These are phyloP conservation scores for Hippophae tibetana DNA, from an alignment of 306 rosid species.

Conservation along the genomic window DNA sequence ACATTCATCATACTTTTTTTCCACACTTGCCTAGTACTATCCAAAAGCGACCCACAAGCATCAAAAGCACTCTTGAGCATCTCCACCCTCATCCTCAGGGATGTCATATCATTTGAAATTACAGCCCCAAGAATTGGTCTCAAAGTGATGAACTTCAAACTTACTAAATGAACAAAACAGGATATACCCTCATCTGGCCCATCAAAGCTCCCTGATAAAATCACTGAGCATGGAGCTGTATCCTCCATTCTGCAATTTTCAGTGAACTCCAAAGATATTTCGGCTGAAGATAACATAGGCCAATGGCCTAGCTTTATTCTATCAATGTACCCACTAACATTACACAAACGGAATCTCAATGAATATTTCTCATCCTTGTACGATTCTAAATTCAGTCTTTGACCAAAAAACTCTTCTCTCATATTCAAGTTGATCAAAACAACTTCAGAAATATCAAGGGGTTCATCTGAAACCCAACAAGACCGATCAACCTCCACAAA, in stretches of 20 bases:
- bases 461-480: slow-evolving; percentile 47
- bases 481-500: slow-evolving; percentile 66
- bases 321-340: slow-evolving; percentile 35
- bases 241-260: slow-evolving; percentile 25
- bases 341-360: slow-evolving; percentile 57
- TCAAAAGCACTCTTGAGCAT: slow-evolving; percentile 49
- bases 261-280: slow-evolving; percentile 58
- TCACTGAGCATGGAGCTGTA: slow-evolving; percentile 33
- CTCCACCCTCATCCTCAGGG: slow-evolving; percentile 72
- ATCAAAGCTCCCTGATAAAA: slow-evolving; percentile 71
- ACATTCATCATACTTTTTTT: slow-evolving; percentile 81
- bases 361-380: slow-evolving; percentile 32
- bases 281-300: slow-evolving; percentile 63
- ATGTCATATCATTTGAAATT: slow-evolving; percentile 31
- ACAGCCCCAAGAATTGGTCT: slow-evolving; percentile 49
- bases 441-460: slow-evolving; percentile 77
- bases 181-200: slow-evolving; percentile 81
- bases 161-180: slow-evolving; percentile 70
- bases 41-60: slow-evolving; percentile 75
- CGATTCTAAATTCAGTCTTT: slow-evolving; percentile 34
- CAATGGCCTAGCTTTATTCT: slow-evolving; percentile 79
- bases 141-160: slow-evolving; percentile 63
- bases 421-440: slow-evolving; percentile 45
- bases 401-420: slow-evolving; percentile 45
- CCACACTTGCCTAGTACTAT: slow-evolving; percentile 64